phyloP scores from a whole-genome alignment of 176 grass and related monocot genomes.

The Canna indica region DNA sequence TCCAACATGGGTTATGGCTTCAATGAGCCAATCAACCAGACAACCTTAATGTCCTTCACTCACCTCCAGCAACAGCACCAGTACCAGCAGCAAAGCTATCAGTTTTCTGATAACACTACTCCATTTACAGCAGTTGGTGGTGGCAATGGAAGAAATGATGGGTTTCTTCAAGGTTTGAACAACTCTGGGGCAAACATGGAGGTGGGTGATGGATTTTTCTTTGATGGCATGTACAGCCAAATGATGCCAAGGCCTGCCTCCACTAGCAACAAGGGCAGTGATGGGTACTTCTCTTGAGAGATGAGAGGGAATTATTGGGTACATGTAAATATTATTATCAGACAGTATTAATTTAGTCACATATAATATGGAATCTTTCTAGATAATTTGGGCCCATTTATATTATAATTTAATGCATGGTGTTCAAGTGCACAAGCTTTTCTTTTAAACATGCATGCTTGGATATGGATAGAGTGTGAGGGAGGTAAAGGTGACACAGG shows the following conservation, averaged over 20 bases:
- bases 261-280: neutral
- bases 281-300: conserved; percentile 5
- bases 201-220: conserved; percentile 6
- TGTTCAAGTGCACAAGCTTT: neutral
- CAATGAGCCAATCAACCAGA: neutral
- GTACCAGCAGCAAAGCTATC: neutral
- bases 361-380: conserved; percentile 9
- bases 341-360: neutral
- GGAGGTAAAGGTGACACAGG: neutral
- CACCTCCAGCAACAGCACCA: neutral
- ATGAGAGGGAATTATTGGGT: neutral
- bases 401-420: neutral
- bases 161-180: conserved; percentile 1
- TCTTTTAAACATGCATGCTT: neutral
- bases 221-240: conserved; percentile 1
- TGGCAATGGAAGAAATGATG: neutral
- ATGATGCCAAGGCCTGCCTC: conserved; percentile 11
- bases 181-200: neutral
- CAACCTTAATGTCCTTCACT: neutral
- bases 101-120: neutral
- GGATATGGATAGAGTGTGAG: neutral
- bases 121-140: neutral
- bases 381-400: neutral
- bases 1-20: neutral
- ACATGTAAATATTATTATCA: conserved; percentile 6